Evolutionary conservation across 371 early-diverging fungal genomes (phyloP), one percentile per base, ranked within the genome.

Genomic region (Mortierella sp.): DNA sequence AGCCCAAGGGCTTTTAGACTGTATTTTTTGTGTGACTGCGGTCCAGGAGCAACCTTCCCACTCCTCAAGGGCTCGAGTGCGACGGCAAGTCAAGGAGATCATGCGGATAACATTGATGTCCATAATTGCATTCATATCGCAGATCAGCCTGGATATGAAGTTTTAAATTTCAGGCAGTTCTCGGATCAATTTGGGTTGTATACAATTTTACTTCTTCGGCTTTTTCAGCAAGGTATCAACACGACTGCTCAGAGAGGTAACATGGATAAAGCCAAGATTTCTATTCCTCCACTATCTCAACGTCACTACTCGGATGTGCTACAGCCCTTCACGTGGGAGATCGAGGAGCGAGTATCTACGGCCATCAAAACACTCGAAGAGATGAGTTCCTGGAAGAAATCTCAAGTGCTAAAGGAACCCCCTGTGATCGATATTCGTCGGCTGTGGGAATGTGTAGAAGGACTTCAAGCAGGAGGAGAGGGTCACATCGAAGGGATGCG

Each of bases 241-340:
- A 51, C 59, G 1, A n/a, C 26, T 1, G 13, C 42, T 2, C 22
- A 34, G 53, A 40, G 60, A 17, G 66, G 54, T 26, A n/a, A n/a
- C 22, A 26, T 31, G 3, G 19, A 40, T 26, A 47, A 26, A 32
- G 28, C 61, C 15, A 65, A 54, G 2, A 53, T 66, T 9, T 17
- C 29, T 5, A 32, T 72, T 15, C 72, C 72, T 2, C 72, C 66
- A 17, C 47, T 72, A 0, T 40, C 54, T 12, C 61, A 72, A 28
- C 23, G 31, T 2, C 72, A 55, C 1, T 72, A 72, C 35, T 13
- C 72, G 10, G 62, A 72, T 23, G 62, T 72, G 13, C 61, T 72
- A 17, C 66, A 66, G 35, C 72, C 72, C 2, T 72, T 72, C 57
- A 66, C 72, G 7, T 72, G 72, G 72, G 72, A 72, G 3, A 60